A percentile compares a stretch with the other conserved stretches of the same genome.
These are phyloP conservation scores for Epicoccum nigrum DNA, from an alignment of 2,329 filamentous ascomycete genomes.

Conservation along the genomic window DNA sequence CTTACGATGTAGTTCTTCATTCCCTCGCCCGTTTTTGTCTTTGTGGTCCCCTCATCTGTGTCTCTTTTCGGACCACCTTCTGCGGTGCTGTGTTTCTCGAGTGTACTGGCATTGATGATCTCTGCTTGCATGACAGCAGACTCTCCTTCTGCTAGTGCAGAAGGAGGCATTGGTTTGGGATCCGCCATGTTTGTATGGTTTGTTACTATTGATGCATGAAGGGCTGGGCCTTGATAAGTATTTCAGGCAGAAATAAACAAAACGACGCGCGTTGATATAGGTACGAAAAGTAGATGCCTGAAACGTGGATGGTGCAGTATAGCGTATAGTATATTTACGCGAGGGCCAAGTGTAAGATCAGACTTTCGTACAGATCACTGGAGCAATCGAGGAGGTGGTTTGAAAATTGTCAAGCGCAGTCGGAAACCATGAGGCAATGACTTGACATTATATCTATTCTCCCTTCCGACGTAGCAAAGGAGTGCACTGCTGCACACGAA, in stretches of 20 bases:
- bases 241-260: constrained; percentile 1
- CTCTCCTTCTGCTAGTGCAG: constrained; percentile 13
- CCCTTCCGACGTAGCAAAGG: neutral
- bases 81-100: constrained; percentile 8
- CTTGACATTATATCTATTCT: neutral
- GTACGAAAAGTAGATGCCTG: constrained; percentile 7
- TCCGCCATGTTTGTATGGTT: neutral
- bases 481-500: neutral
- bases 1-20: constrained; percentile 45
- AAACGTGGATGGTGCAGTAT: neutral
- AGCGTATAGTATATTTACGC: constrained; percentile 2
- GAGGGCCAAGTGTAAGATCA: constrained; percentile 5
- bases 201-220: neutral
- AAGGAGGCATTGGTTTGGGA: neutral
- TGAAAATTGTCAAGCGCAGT: neutral
- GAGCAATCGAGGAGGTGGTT: neutral
- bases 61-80: constrained; percentile 6
- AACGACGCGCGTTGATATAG: constrained; percentile 1
- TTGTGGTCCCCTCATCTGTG: constrained; percentile 3
- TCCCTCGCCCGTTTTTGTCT: constrained; percentile 30
- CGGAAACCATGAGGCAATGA: neutral
- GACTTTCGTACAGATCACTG: neutral
- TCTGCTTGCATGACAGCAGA: constrained; percentile 20
- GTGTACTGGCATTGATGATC: constrained; percentile 14
- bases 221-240: neutral